phyloP scores from a whole-genome alignment of 1,284 basidiomycete genomes.

The Cystobasidium pallidum region DNA sequence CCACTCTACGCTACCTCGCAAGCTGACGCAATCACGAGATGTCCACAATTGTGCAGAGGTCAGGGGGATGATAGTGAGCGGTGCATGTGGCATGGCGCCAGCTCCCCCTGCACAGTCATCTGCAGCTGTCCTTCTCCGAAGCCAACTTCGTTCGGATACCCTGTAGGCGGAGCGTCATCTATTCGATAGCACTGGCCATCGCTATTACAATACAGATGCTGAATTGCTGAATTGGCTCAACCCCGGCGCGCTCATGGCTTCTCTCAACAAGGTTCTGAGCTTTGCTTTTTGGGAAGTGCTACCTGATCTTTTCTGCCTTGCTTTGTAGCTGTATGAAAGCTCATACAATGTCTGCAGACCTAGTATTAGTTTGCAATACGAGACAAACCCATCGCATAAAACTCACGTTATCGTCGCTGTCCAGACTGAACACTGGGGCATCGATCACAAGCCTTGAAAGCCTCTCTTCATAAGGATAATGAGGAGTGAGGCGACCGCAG shows the following conservation, averaged over 20 bases:
- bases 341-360: slow-evolving; percentile 40
- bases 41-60: too few relatives aligned
- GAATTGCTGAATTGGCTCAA: not conserved
- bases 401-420: slow-evolving; percentile 32
- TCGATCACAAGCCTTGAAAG: slow-evolving; percentile 46
- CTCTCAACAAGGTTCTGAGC: slow-evolving; percentile 20
- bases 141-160: too few relatives aligned
- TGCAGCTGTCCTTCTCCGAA: too few relatives aligned
- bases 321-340: slow-evolving; percentile 45
- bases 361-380: not conserved
- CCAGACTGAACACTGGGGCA: slow-evolving; percentile 43
- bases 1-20: too few relatives aligned
- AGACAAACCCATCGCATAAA: not conserved
- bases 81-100: too few relatives aligned
- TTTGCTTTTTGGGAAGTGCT: slow-evolving; percentile 32
- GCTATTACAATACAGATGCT: not conserved
- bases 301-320: slow-evolving; percentile 31
- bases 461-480: slow-evolving; percentile 48
- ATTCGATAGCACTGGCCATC: too few relatives aligned
- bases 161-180: too few relatives aligned
- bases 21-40: too few relatives aligned
- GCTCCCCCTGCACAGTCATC: too few relatives aligned
- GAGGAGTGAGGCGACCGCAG: slow-evolving; percentile 48
- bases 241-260: slow-evolving; percentile 27
- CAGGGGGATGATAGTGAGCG: too few relatives aligned